phyloP scores from a whole-genome alignment of 176 grass and related monocot genomes.

The Calamus simplicifolius region DNA sequence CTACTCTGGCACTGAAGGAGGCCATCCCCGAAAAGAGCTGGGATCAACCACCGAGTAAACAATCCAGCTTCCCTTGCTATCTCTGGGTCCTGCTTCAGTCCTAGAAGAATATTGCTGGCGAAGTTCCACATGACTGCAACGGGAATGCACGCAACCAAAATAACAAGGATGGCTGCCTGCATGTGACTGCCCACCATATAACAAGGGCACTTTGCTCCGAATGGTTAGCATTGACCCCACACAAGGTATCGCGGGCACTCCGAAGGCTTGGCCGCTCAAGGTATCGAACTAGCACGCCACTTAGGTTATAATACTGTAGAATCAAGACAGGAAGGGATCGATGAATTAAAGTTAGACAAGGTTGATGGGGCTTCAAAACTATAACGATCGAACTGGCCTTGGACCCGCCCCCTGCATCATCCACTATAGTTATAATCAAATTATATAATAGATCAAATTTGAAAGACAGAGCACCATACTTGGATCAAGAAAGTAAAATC shows the following conservation, averaged over 20 bases:
- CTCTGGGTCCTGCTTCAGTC: slow-evolving; percentile 49
- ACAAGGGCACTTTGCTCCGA: slow-evolving; percentile 65
- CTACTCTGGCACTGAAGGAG: slow-evolving; percentile 55
- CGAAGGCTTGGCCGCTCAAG: too few species aligned
- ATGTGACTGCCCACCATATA: slow-evolving; percentile 56
- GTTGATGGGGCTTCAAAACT: too few species aligned
- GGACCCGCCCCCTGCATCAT: too few species aligned
- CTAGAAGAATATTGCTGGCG: slow-evolving; percentile 44
- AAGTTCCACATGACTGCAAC: slow-evolving; percentile 41
- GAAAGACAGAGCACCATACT: too few species aligned
- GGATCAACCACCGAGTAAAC: slow-evolving; percentile 67
- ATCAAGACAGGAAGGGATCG: too few species aligned
- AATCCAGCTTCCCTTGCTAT: slow-evolving; percentile 54
- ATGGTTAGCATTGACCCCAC: slow-evolving; percentile 74
- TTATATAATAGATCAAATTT: too few species aligned
- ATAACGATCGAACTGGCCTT: too few species aligned
- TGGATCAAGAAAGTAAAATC: too few species aligned
- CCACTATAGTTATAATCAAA: too few species aligned
- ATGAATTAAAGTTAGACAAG: too few species aligned
- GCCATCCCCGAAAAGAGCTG: slow-evolving; percentile 40
- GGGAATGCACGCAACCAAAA: slow-evolving; percentile 35
- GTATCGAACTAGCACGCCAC: too few species aligned
- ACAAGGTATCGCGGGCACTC: slow-evolving; percentile 38
- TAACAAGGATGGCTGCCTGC: slow-evolving; percentile 59
- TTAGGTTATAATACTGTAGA: too few species aligned